Base-by-base conservation (phyloP, 441 rosid genomes). In the Breynia disticha region DNA sequence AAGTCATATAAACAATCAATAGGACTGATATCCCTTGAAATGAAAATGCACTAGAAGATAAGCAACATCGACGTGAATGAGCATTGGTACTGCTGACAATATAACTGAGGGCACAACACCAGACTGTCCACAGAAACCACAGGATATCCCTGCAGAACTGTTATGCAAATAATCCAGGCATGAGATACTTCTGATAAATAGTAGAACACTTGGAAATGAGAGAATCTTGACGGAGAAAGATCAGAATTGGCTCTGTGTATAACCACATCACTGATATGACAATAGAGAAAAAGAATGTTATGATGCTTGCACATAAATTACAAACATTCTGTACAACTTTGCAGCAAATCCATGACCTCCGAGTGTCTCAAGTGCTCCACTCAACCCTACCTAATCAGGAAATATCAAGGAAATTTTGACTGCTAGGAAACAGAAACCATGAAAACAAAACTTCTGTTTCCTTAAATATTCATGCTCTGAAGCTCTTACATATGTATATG, bases 301-400 rank as follows among this genome's bases (percentile, higher is more conserved):
- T 79, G 1, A 80, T 16, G 95, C 78, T 61, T 89, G 97, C 1
- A 89, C 67, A 66, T 89, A 64, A 43, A 86, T 71, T 32, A 95
- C 94, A 41, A 86, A 49, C 67, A 62, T 73, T 37, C 71, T 67
- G 57, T 86, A 84, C 16, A 20, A 20, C 52, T 74, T 72, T 21
- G 95, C 87, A 28, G 93, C 94, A 67, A 76, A 86, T 16, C 78
- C 86, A 79, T 89, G 94, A 4, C 97, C 93, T 56, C 95, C 83
- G 0, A 84, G 80, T 21, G 95, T 86, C 66, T 89, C 97, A 8
- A 89, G 75, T 54, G 87, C 76, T 68, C 94, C 95, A 71, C 95
- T 82, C 54, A 79, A 56, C 12, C 97, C 97, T 9, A 45, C 54
- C 95, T 86, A 11, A 54, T 35, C 12, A n/a, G 22, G 15, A 52